Percentiles rank a stretch among this genome's conserved stretches.
Conservation (phyloP, 805 yeast species). For the Ogataea trehaloabstinens region DNA sequence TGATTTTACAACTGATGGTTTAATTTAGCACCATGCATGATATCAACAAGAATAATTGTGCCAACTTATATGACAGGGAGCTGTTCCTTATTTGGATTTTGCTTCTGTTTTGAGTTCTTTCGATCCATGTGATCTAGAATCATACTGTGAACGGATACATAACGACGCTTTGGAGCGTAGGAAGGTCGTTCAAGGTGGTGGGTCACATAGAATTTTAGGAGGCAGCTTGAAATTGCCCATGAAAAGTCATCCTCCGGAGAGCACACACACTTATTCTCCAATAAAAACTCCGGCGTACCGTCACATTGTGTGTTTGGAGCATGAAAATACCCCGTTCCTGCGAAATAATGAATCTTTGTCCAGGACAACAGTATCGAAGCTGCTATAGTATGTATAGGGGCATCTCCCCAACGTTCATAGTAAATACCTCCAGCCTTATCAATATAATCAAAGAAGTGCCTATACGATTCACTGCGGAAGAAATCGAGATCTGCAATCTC, state of each 20-base stretch:
- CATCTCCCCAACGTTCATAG: conserved; percentile 64
- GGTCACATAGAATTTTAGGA: conserved; percentile 42
- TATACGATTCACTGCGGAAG: conserved; percentile 55
- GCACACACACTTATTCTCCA: conserved; percentile 50
- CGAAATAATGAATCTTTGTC: conserved; percentile 36
- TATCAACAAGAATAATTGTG: too few relatives aligned
- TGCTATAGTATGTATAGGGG: conserved; percentile 32
- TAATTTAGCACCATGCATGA: too few relatives aligned
- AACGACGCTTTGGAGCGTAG: conserved; percentile 23
- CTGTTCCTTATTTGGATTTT: conserved; percentile 3
- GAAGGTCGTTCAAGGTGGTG: conserved; percentile 28
- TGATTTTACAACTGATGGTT: too few relatives aligned
- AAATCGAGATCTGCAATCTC: conserved; percentile 59
- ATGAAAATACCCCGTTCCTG: conserved; percentile 54
- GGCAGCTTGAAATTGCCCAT: conserved; percentile 50
- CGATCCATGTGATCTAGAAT: too few relatives aligned
- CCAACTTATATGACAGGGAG: conserved; percentile 3
- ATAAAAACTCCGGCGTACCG: conserved; percentile 43
- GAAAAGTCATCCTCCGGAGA: conserved; percentile 47
- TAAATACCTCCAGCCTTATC: conserved; percentile 65
- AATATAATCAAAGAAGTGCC: conserved; percentile 52
- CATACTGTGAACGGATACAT: conserved; percentile 31
- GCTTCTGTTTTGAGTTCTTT: conserved; percentile 4
- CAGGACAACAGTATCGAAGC: conserved; percentile 30
- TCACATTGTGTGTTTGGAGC: conserved; percentile 61